Base-by-base conservation (phyloP, 1,284 basidiomycete genomes). In the Inonotus obliquus region DNA sequence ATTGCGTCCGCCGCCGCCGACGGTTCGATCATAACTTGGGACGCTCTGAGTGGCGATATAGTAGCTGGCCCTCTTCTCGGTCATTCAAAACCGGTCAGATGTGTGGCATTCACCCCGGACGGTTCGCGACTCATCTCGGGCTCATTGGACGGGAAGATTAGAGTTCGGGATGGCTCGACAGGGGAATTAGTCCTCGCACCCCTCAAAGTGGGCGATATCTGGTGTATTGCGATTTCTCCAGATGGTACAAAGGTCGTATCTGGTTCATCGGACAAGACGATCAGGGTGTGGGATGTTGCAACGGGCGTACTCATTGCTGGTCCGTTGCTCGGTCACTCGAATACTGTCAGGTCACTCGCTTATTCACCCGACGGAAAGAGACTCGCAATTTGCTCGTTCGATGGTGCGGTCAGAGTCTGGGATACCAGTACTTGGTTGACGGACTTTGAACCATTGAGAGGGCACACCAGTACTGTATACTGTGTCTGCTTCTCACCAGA, bases 1-100 rank as follows among this genome's bases (percentile, higher is more conserved):
- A 48, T 65, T 17, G 57, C 35, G 10, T 65, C 61, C n/a, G 61
- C 56, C 14, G 59, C 61, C 21, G 37, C 3, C 13, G 61, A 65
- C 41, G 21, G 27, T 13, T 63, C 57, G 19, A 54, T 65, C 11
- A 52, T 54, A 17, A 51, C 59, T 21, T 65, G 63, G 63, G 56
- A 59, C 25, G 29, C 9, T 32, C 32, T 32, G 32, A 32, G 32
- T 4, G 32, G 32, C 32, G 9, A n/a, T 2, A 5, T 6, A 17
- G 11, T 37, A n/a, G 11, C n/a, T 19, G 21, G 38, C 13, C 19
- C 23, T 45, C 27, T 57, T n/a, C 2, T 11, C 1, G 54, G 35
- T 11, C 39, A 57, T 38, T 11, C n/a, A 11, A 0, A 41, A 4
- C 14, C 19, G 4, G 54, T 56, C n/a, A 27, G 11, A 9, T 14